Conservation (phyloP, 2,329 filamentous ascomycete genomes). For the Clarireedia monteithiana region DNA sequence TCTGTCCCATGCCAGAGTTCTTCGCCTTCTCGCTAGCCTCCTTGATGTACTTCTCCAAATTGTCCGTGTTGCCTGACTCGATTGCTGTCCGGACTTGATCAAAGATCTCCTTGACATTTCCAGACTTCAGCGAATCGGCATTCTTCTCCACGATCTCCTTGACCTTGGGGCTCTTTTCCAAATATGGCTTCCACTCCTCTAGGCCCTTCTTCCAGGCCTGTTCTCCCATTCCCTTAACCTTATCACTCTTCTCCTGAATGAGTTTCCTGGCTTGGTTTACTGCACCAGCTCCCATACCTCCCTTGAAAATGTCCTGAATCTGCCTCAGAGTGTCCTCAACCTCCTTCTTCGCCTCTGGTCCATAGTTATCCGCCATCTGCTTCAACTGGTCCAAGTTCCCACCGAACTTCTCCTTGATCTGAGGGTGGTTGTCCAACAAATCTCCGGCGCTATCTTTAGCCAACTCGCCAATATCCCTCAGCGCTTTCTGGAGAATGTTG, state of each 20-base stretch:
- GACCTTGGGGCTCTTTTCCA: slow-evolving; percentile 70
- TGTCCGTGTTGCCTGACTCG: slow-evolving; percentile 51
- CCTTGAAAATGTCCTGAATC: slow-evolving; percentile 54
- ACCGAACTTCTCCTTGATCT: slow-evolving; percentile 65
- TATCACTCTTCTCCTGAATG: slow-evolving; percentile 61
- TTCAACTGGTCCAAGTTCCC: slow-evolving; percentile 61
- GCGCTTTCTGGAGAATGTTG: slow-evolving; percentile 54
- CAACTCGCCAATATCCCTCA: slow-evolving; percentile 51
- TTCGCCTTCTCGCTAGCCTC: slow-evolving; percentile 52
- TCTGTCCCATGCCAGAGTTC: slow-evolving; percentile 32
- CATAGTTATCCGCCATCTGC: slow-evolving; percentile 60
- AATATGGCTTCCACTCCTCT: slow-evolving; percentile 61
- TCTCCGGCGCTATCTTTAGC: slow-evolving; percentile 55
- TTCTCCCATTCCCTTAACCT: slow-evolving; percentile 60
- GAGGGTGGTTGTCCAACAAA: slow-evolving; percentile 65
- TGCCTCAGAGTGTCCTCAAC: slow-evolving; percentile 64
- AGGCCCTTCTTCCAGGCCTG: slow-evolving; percentile 65
- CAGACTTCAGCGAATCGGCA: slow-evolving; percentile 56
- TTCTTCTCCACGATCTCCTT: slow-evolving; percentile 69
- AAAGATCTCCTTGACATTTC: slow-evolving; percentile 57
- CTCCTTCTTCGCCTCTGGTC: slow-evolving; percentile 70
- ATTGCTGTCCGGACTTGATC: slow-evolving; percentile 53
- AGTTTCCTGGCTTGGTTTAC: slow-evolving; percentile 50
- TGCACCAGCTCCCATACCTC: slow-evolving; percentile 49
- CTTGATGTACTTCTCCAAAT: slow-evolving; percentile 54